Evolutionary conservation across 331 rosid genomes (phyloP).

Genomic region (Telfairia occidentalis): DNA sequence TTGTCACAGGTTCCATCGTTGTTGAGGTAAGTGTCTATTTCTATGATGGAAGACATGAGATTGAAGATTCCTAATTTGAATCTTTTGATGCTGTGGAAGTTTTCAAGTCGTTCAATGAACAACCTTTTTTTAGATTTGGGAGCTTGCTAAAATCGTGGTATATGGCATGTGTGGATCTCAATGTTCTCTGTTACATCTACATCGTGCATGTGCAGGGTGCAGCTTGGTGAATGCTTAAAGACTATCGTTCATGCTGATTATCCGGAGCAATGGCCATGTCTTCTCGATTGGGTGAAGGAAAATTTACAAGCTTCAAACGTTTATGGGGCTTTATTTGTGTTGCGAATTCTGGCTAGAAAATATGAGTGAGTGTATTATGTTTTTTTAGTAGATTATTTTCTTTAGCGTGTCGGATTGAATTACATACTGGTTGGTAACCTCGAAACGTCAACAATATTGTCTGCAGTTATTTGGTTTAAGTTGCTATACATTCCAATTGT

Average conservation of each 20-base stretch:
- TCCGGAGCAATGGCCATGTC: constrained; percentile 77
- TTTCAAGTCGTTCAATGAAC: background rate
- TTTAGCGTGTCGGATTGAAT: background rate
- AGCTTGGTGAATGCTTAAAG: constrained; percentile 87
- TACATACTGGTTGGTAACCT: background rate
- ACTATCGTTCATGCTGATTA: constrained; percentile 69
- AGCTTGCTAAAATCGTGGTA: background rate
- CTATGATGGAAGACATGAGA: background rate
- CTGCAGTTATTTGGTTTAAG: no score
- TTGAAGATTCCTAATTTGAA: background rate
- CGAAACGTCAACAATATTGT: background rate
- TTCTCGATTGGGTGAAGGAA: constrained; percentile 72
- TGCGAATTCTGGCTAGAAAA: constrained; percentile 81
- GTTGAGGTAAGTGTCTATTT: constrained; percentile 36
- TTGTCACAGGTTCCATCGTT: constrained; percentile 64
- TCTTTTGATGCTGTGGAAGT: background rate
- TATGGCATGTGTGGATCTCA: background rate
- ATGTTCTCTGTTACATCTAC: background rate
- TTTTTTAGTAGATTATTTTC: background rate
- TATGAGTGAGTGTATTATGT: constrained; percentile 56
- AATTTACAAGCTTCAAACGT: constrained; percentile 67
- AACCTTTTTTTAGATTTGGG: background rate
- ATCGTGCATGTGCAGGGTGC: constrained; percentile 44
- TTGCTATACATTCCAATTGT: background rate
- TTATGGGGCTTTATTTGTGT: constrained; percentile 66